Base-by-base conservation (phyloP, 208 protist species). In the Porcisia hertigi region DNA sequence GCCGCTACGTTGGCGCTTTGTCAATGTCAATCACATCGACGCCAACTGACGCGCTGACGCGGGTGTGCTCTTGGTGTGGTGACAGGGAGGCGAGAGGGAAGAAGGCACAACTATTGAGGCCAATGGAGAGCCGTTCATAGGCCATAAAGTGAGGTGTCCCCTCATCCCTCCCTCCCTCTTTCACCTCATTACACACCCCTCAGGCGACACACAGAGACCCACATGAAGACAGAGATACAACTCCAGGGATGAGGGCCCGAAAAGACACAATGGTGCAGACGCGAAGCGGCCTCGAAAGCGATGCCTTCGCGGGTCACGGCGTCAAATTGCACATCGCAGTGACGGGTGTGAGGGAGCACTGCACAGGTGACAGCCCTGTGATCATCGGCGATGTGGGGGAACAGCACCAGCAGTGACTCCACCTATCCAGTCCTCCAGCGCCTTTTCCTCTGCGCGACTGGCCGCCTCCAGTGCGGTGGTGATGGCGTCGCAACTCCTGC, bases 351-450 rank as follows among this genome's bases (percentile, higher is more conserved):
- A 52, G 11, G 5, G 8, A 52, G 8, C 30, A 30, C n/a, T 41
- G 62, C 4, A n/a, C 18, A 49, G 12, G 39, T n/a, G 59, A 43
- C 30, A n/a, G 59, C 23, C 16, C 39, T 47, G 16, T 8, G 11
- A 63, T 70, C 62, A 77, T 7, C 41, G 12, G 25, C 67, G 36
- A 45, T 71, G 73, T 45, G 45, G 36, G 5, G 39, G 9, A 43
- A 82, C 47, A 6, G 76, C 76, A 45, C 65, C 71, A 0, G 73
- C 77, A 8, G 71, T 59, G 34, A 85, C 73, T 7, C 84, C 81
- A 16, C 49, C 76, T 1, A 88, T 30, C 87, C 87, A 91, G 45
- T 45, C 36, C 65, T 85, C 84, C 69, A 91, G 23, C 55, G 71
- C 71, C 1, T 47, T 39, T 47, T 81, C 70, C 73, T 87, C 79